Base-by-base conservation (phyloP, 495 filamentous ascomycete species). In the Xylaria flabelliformis region DNA sequence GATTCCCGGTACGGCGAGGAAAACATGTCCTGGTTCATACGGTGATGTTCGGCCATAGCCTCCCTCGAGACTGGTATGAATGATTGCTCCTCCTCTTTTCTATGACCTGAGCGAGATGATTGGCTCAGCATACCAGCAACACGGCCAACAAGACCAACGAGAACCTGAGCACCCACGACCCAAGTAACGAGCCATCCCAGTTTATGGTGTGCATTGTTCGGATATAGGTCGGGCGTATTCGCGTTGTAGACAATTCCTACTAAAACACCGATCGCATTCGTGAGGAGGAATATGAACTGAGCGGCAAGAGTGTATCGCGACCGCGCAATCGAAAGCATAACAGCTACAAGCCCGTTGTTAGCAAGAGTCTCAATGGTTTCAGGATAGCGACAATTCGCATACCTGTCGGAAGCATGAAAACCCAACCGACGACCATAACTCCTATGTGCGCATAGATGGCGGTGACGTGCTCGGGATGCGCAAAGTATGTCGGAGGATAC, bases 121-220 rank as follows among this genome's bases (percentile, higher is more conserved):
- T 62, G 68, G 64, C 72, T 79, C 58, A 83, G 67, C 17, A 78
- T 76, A n/a, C 80, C 85, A 19, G 80, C 83, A 62, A 86, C 77
- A 24, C 77, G 76, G 51, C 88, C 88, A 62, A 95, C 80, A 63
- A 97, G 78, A 24, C 90, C 87, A 76, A 97, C 83, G 15, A 91
- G 69, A 13, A 90, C 87, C 82, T 97, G 95, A 36, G 84, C 88
- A 51, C 85, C 82, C 13, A 92, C 83, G 17, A 94, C 84, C 84
- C 88, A 92, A 13, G 92, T 95, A 41, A 91, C 85, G 50, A 93
- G 84, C 96, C 96, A 98, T 42, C 96, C 96, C 62, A 96, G 86
- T 80, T 91, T 94, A 81, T 94, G 91, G 78, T 98, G 97, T 7
- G 91, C 88, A 77, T 97, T 97, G 77, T 93, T 91, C 64, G 90